phyloP scores from a whole-genome alignment of 2,329 filamentous ascomycete species.

The Monilinia aucupariae region DNA sequence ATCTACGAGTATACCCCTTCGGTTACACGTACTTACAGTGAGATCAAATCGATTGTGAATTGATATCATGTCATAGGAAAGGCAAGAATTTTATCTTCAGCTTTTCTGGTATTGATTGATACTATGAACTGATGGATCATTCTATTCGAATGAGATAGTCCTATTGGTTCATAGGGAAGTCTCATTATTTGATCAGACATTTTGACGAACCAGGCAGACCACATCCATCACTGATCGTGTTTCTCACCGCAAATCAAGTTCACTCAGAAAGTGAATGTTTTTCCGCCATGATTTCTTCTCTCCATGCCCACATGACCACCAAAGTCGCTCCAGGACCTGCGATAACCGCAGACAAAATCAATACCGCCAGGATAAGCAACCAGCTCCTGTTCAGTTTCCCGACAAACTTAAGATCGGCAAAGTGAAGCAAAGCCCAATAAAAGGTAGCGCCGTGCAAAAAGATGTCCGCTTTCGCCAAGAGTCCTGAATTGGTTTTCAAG shows the following conservation, averaged over 20 bases:
- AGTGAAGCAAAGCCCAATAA: conserved; percentile 35
- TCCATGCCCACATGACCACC: conserved; percentile 34
- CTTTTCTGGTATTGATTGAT: too few species aligned
- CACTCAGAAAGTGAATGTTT: not conserved
- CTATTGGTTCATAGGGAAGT: too few species aligned
- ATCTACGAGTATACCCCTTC: too few species aligned
- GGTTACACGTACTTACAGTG: too few species aligned
- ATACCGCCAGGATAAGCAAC: conserved; percentile 23
- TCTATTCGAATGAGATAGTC: too few species aligned
- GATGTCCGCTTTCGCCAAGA: conserved; percentile 15
- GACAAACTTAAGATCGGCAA: conserved; percentile 35
- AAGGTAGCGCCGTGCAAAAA: conserved; percentile 24
- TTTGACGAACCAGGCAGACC: too few species aligned
- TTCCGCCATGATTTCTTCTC: conserved; percentile 35
- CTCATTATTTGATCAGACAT: too few species aligned
- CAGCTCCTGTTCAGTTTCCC: conserved; percentile 28
- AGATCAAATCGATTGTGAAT: too few species aligned
- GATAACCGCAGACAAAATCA: conserved; percentile 22
- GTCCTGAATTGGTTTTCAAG: not conserved
- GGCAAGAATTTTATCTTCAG: too few species aligned
- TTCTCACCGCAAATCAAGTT: not conserved
- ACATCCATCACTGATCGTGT: not conserved
- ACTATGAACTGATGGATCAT: too few species aligned
- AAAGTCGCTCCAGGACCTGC: conserved; percentile 34
- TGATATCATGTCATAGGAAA: too few species aligned